Evolutionary conservation across 1,139 yeast genomes (phyloP).

Genomic region (Protomyces lactucae-debilis): DNA sequence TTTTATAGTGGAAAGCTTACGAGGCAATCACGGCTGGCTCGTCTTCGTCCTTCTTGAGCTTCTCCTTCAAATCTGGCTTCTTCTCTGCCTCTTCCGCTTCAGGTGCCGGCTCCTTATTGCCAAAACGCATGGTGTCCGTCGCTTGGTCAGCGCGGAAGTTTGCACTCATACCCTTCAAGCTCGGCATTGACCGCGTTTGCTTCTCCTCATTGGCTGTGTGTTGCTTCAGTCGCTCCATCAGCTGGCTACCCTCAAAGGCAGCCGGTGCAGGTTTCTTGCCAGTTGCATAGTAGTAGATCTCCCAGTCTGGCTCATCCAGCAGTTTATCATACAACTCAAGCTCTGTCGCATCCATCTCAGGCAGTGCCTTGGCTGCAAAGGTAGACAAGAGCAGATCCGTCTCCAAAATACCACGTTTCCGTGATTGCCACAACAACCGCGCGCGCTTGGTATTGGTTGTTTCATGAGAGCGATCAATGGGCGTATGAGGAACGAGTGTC

Average conservation of each 20-base stretch:
- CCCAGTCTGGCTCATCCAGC: slow-evolving; percentile 96
- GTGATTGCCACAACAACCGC: slow-evolving; percentile 78
- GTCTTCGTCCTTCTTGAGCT: slow-evolving; percentile 14
- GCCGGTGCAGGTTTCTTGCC: slow-evolving; percentile 66
- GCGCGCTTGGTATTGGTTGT: slow-evolving; percentile 73
- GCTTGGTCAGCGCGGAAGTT: slow-evolving; percentile 17
- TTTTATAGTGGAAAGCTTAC: background rate
- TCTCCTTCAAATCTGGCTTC: slow-evolving; percentile 23
- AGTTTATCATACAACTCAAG: slow-evolving; percentile 73
- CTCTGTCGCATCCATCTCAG: slow-evolving; percentile 56
- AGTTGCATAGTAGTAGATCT: slow-evolving; percentile 96
- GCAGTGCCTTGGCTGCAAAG: slow-evolving; percentile 72
- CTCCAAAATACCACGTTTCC: slow-evolving; percentile 94
- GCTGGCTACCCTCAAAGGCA: slow-evolving; percentile 64
- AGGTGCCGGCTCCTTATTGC: background rate
- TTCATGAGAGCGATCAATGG: slow-evolving; percentile 50
- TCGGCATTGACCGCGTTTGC: slow-evolving; percentile 83
- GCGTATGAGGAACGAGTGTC: slow-evolving; percentile 20
- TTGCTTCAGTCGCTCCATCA: slow-evolving; percentile 64
- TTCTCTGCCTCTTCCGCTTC: slow-evolving; percentile 4
- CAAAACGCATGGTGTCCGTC: slow-evolving; percentile 15
- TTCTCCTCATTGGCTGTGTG: slow-evolving; percentile 68
- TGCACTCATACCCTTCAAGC: slow-evolving; percentile 39
- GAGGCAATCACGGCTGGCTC: slow-evolving; percentile 23
- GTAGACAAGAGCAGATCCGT: slow-evolving; percentile 79